Evolutionary conservation across 164 flowering plant species (phyloP), one percentile per base, ranked within the genome.

Genomic region (Taxillus chinensis): DNA sequence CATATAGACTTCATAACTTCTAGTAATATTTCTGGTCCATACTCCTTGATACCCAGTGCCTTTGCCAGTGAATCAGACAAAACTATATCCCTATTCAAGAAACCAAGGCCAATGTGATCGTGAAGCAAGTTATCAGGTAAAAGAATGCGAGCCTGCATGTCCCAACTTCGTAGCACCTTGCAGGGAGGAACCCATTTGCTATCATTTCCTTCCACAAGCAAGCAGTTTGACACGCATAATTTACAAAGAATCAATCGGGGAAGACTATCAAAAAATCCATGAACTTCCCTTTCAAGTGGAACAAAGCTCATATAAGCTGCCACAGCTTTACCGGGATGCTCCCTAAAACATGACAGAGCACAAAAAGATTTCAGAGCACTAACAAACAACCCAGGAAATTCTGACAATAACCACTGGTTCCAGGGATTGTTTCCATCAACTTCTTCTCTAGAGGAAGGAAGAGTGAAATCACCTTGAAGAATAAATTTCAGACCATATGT

Each of bases 371-470:
- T 84, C 73, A 74, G 83, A 39, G 96, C 91, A 78, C 62, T 57
- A 40, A 90, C 81, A 80, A 93, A 90, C 70, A 93, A 78, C 62
- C 62, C 75, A 57, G 99, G 99, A 71, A 78, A 89, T 71, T 86
- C 84, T 11, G 96, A 87, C 69, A 93, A 68, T 59, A 93, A 73
- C 97, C 97, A 90, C 72, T 93, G 96, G 65, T 93, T 93, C 99
- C 99, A 93, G 15, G 90, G 84, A 67, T 92, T 89, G 74, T 86
- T 76, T 48, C 79, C 95, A 71, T 90, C 97, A 62, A 93, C 97
- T 74, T 87, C 99, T 78, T 93, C 99, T 69, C 99, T 79, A 40
- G 99, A 93, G 45, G 99, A 90, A 59, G 99, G 95, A 60, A 93
- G 84, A 71, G 86, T 78, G 76, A 93, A 93, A 77, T 90, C 97